Percentiles rank a stretch among this genome's conserved stretches.
Evolutionary conservation across 1,284 basidiomycete genomes (phyloP).

Genomic region (Xerocomus amazonicus): DNA sequence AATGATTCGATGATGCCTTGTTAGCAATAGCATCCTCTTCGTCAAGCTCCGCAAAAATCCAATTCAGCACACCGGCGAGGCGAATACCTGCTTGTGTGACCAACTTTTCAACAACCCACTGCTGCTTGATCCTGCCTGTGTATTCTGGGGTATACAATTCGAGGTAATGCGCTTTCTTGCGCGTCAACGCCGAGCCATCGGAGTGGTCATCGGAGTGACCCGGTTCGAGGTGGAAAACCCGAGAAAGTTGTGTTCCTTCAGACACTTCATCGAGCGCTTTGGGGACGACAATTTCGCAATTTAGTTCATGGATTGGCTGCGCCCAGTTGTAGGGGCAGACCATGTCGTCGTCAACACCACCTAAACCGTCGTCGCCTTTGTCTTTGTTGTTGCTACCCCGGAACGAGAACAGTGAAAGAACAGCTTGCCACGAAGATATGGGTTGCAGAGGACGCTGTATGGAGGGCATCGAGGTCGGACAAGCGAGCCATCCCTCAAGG

Average conservation of each 20-base stretch:
- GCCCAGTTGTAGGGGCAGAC: constrained; percentile 83
- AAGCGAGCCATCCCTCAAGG: constrained; percentile 59
- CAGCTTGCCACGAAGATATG: constrained; percentile 22
- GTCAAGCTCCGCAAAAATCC: constrained; percentile 44
- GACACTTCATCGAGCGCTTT: constrained; percentile 47
- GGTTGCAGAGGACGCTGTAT: neutral
- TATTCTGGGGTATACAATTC: constrained; percentile 89
- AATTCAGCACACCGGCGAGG: constrained; percentile 78
- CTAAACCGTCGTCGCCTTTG: constrained; percentile 9
- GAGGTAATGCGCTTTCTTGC: constrained; percentile 40
- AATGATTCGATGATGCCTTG: no score
- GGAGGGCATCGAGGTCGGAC: constrained; percentile 41
- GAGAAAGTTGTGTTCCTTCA: neutral
- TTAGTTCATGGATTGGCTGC: constrained; percentile 64
- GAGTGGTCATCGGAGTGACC: neutral
- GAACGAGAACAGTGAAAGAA: constrained; percentile 23
- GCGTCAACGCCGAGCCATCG: neutral
- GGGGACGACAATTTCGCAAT: constrained; percentile 77
- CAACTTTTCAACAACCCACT: constrained; percentile 76
- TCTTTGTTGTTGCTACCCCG: neutral
- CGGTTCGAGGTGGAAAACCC: neutral
- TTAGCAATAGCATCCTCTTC: neutral
- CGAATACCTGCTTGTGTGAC: constrained; percentile 80
- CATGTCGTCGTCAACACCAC: constrained; percentile 52
- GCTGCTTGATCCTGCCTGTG: constrained; percentile 59